Evolutionary conservation across 805 yeast genomes (phyloP).

Genomic region (Metschnikowia amazonensis): DNA sequence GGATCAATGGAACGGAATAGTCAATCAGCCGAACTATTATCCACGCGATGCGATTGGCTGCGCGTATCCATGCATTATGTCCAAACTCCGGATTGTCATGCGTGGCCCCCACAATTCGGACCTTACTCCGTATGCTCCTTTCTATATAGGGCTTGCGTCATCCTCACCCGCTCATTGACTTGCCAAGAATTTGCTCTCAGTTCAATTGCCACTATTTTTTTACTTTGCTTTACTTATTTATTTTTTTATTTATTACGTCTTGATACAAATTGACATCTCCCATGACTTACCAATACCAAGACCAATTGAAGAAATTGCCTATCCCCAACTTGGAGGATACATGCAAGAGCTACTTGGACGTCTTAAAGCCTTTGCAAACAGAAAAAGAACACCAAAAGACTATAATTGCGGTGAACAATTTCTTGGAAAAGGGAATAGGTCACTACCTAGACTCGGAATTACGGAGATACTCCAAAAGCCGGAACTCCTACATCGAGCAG

Average conservation of each 20-base stretch:
- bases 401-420: constrained; percentile 50
- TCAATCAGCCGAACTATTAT: neutral
- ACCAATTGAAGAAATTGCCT: constrained; percentile 61
- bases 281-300: constrained; percentile 55
- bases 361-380: constrained; percentile 77
- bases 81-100: constrained; percentile 8
- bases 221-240: neutral
- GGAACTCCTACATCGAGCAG: constrained; percentile 84
- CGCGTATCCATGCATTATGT: neutral
- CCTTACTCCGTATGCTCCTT: constrained; percentile 6
- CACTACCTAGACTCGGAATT: constrained; percentile 61
- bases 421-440: constrained; percentile 50
- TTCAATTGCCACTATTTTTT: neutral
- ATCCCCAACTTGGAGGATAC: constrained; percentile 74
- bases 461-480: constrained; percentile 54
- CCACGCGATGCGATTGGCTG: constrained; percentile 2
- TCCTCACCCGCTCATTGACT: neutral
- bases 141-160: constrained; percentile 7
- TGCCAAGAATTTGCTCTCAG: neutral
- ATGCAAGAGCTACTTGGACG: constrained; percentile 59
- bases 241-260: constrained; percentile 2
- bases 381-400: constrained; percentile 65
- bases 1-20: neutral
- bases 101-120: constrained; percentile 20
- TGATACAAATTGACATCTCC: neutral